Evolutionary conservation across 108 stramenopile species (phyloP).

Genomic region (Ochromonas danica): DNA sequence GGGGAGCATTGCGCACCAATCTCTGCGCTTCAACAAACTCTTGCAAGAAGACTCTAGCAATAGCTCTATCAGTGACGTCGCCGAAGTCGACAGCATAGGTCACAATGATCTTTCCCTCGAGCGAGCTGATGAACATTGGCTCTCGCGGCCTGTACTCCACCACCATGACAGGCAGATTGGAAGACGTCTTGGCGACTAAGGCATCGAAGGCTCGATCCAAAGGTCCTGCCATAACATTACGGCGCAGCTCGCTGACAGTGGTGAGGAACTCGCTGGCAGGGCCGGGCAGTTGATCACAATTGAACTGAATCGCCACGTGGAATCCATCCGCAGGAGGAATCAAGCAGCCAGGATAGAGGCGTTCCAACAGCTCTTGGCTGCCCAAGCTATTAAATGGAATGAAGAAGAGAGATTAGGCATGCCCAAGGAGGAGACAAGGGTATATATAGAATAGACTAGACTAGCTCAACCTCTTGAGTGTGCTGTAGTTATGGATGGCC

Average conservation of each 20-base stretch:
- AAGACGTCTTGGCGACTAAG: slow-evolving; percentile 41
- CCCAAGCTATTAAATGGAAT: slow-evolving; percentile 39
- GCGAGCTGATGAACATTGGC: slow-evolving; percentile 48
- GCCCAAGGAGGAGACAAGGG: background rate
- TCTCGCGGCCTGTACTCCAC: slow-evolving; percentile 48
- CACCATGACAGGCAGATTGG: slow-evolving; percentile 35
- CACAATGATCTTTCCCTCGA: slow-evolving; percentile 44
- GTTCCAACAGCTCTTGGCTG: slow-evolving; percentile 42
- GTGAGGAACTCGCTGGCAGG: slow-evolving; percentile 34
- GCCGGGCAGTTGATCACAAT: slow-evolving; percentile 42
- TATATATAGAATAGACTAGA: background rate
- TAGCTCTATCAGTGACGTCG: slow-evolving; percentile 57
- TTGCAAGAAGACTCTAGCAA: slow-evolving; percentile 55
- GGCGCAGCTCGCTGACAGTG: slow-evolving; percentile 50
- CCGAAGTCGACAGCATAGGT: slow-evolving; percentile 58
- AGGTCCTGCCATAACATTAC: slow-evolving; percentile 55
- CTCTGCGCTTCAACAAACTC: slow-evolving; percentile 58
- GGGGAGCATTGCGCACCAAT: slow-evolving; percentile 56
- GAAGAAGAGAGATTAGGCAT: background rate
- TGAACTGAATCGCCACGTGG: slow-evolving; percentile 40
- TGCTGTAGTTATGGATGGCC: background rate
- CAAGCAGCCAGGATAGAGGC: slow-evolving; percentile 42
- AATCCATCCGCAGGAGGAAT: slow-evolving; percentile 39
- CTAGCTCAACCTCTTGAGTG: background rate
- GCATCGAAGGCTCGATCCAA: slow-evolving; percentile 49